phyloP scores from a whole-genome alignment of 2,329 filamentous ascomycete species.

The Byssothecium circinans region DNA sequence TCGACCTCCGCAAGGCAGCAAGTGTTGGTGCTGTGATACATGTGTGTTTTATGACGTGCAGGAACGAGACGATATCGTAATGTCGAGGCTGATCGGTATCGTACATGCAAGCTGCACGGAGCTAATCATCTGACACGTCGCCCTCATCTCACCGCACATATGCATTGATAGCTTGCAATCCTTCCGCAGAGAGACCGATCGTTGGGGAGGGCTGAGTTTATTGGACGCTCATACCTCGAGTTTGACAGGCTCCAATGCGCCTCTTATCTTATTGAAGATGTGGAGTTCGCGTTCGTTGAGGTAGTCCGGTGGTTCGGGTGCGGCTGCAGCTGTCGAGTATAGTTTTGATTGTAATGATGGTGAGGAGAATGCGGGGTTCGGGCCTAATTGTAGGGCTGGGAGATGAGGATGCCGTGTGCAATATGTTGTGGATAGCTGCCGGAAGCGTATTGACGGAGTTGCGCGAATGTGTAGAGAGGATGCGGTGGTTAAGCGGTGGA shows the following conservation, averaged over 20 bases:
- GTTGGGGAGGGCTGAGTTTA: no score
- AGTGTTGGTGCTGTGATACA: not conserved
- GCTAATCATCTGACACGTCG: not conserved
- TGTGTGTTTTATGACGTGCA: conserved; percentile 1
- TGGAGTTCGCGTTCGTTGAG: conserved; percentile 50
- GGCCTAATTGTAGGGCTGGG: conserved; percentile 12
- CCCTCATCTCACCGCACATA: no score
- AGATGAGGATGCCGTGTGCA: conserved; percentile 1
- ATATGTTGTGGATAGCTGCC: conserved; percentile 15
- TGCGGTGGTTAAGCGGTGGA: conserved; percentile 17
- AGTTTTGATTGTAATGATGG: conserved; percentile 13
- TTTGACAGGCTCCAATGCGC: conserved; percentile 46
- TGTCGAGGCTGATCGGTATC: conserved; percentile 3
- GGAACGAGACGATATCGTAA: not conserved
- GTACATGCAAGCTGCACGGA: not conserved
- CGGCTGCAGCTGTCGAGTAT: conserved; percentile 28
- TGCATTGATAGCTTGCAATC: not conserved
- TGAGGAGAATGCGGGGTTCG: conserved; percentile 10
- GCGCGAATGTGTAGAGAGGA: conserved; percentile 14
- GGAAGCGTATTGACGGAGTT: conserved; percentile 17
- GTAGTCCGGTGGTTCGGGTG: conserved; percentile 49
- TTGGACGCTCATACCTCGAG: conserved; percentile 46
- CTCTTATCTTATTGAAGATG: conserved; percentile 52
- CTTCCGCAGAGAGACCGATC: not conserved
- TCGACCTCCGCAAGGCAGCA: not conserved